Evolutionary conservation across 2,329 filamentous ascomycete species (phyloP), one percentile per base, ranked within the genome.

Genomic region (Cladobotryum mycophilum): DNA sequence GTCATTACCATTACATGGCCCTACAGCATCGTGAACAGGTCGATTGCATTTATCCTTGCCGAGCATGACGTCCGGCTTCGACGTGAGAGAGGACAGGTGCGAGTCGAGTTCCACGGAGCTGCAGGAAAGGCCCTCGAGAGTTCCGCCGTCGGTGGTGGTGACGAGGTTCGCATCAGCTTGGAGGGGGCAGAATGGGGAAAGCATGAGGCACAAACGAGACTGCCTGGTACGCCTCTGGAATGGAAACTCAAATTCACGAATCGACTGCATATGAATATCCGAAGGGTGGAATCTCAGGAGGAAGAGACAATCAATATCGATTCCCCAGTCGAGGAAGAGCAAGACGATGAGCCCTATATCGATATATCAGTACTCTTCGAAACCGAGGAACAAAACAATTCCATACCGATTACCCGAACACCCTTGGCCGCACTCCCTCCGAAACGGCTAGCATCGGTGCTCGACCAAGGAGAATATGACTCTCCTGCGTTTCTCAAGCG

Each of bases 1-100:
- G 75, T 87, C 14, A 81, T 96, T 18, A 92, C 89, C 8, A 81
- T 97, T 35, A 84, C 89, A 52, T 97, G 92, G 91, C 92, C 92
- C 0, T 96, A 89, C 68, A 96, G 88, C 56, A 86, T 86, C 18
- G 82, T 89, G 22, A 86, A 80, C 30, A 80, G 79, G 48, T 83
- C 83, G 37, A 79, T 90, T 58, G 85, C 89, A 22, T 84, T 96
- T 46, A 79, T 95, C 17, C 79, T 97, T 34, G 88, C 88, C 42
- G 91, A 96, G 61, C 83, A 84, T 42, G 89, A 96, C 65, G 87
- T 91, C 61, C 85, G 88, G 44, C 76, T 92, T 46, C 87, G 92
- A 50, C 81, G 82, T 55, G 76, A 78, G 38, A 85, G 81, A 57
- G 92, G 92, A 12, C 89, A 96, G 68, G 82, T 96, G 18, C 85